Evolutionary conservation across 768 basidiomycete species (phyloP), one percentile per base, ranked within the genome.

Genomic region (Lyophyllum semitale): DNA sequence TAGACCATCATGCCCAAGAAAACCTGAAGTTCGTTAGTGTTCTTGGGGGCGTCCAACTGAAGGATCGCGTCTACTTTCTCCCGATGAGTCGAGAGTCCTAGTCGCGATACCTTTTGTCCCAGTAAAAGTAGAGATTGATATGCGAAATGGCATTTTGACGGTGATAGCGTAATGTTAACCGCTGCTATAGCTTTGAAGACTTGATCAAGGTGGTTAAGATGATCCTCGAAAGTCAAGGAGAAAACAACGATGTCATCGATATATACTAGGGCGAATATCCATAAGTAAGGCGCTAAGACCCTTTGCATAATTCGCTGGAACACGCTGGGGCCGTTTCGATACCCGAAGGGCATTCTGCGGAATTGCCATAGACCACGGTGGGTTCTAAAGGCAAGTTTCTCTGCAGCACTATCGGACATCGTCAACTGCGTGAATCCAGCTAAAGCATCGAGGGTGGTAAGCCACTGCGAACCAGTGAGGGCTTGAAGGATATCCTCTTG

Each of bases 81-180:
- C 29, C n/a, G n/a, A n/a, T n/a, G n/a, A n/a, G n/a, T n/a, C n/a
- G n/a, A n/a, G n/a, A n/a, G n/a, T n/a, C n/a, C n/a, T n/a, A n/a
- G n/a, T n/a, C n/a, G n/a, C n/a, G n/a, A n/a, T n/a, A n/a, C n/a
- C n/a, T n/a, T n/a, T 30, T 30, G 29, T 5, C 0, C 43, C 4
- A 77, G 61, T 0, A 77, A 60, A 0, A 72, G 45, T 0, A 77
- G 49, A 1, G 71, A 73, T 33, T 62, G 63, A 51, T 67, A 76
- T 0, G 46, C 68, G 15, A 75, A 59, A 53, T 73, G 68, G 48
- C 73, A 74, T 55, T 77, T 77, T 0, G 55, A 11, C 0, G 68
- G 74, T 0, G 73, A 71, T 1, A 76, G 57, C 0, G 73, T 76
- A 1, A 77, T 63, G 25, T 61, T 59, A 0, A 70, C 61, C 3